Evolutionary conservation across 768 basidiomycete genomes (phyloP).

Genomic region (Saitozyma podzolica): DNA sequence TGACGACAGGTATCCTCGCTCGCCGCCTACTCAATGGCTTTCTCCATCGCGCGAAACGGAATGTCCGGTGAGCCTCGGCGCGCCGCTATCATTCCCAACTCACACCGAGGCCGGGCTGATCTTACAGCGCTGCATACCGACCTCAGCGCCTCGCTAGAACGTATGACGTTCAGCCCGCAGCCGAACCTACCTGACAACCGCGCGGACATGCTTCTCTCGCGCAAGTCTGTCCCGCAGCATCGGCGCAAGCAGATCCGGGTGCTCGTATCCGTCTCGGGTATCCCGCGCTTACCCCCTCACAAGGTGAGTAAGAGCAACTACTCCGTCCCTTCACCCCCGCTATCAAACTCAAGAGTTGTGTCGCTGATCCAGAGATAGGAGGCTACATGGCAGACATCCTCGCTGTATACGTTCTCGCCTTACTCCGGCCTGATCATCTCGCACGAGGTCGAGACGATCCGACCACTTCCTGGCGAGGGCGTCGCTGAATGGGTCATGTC

Average conservation of each 20-base stretch:
- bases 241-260: constrained; percentile 43
- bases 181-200: constrained; percentile 6
- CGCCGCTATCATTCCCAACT: background rate
- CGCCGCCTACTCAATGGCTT: constrained; percentile 41
- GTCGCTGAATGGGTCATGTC: constrained; percentile 48
- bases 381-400: constrained; percentile 49
- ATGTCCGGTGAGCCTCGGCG: constrained; percentile 41
- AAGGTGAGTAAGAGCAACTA: constrained; percentile 30
- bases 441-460: constrained; percentile 50
- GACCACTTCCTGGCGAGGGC: constrained; percentile 51
- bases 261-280: constrained; percentile 33
- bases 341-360: background rate
- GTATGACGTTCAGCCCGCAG: constrained; percentile 44
- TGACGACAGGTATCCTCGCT: constrained; percentile 40
- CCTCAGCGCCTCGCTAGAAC: constrained; percentile 34
- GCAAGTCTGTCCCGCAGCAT: constrained; percentile 28
- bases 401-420: constrained; percentile 50
- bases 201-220: constrained; percentile 11
- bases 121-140: constrained; percentile 47
- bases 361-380: constrained; percentile 27
- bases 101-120: constrained; percentile 1
- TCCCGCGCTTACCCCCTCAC: constrained; percentile 40
- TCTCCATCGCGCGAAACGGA: constrained; percentile 45
- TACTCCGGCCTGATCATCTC: constrained; percentile 43
- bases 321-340: background rate